These are phyloP conservation scores for Colletotrichum neosansevieriae DNA, from an alignment of 2,329 filamentous ascomycete species.

Conservation along the genomic window DNA sequence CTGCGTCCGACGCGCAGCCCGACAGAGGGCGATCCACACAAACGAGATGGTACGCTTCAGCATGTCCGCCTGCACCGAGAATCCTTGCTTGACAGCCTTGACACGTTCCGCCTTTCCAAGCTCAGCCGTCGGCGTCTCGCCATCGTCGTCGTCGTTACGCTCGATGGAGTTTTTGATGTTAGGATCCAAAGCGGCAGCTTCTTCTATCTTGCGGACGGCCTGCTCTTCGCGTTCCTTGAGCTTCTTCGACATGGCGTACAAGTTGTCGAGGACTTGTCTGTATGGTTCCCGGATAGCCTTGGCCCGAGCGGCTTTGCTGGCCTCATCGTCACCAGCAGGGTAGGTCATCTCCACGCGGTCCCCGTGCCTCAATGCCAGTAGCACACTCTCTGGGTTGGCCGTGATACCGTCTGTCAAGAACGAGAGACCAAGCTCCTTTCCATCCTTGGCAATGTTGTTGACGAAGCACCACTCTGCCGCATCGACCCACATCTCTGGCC, in stretches of 20 bases:
- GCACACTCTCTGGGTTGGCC: conserved; percentile 92
- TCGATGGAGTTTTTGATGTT: conserved; percentile 54
- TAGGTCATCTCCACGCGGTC: conserved; percentile 87
- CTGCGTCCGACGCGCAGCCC: conserved; percentile 93
- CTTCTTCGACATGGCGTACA: conserved; percentile 89
- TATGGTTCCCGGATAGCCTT: conserved; percentile 85
- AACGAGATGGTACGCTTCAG: conserved; percentile 90
- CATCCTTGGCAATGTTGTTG: conserved; percentile 75
- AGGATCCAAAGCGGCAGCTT: conserved; percentile 57
- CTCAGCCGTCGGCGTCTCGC: conserved; percentile 43
- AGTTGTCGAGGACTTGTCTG: conserved; percentile 82
- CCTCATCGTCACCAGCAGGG: conserved; percentile 81
- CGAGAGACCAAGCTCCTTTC: conserved; percentile 73
- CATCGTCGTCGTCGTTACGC: conserved; percentile 61
- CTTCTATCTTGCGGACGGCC: conserved; percentile 69
- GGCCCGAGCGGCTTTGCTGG: conserved; percentile 80
- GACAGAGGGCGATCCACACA: conserved; percentile 94
- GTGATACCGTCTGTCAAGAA: conserved; percentile 85
- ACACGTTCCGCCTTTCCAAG: conserved; percentile 73
- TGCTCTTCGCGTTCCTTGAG: conserved; percentile 72
- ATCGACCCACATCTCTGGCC: conserved; percentile 96
- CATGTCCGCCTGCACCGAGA: conserved; percentile 78
- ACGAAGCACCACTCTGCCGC: conserved; percentile 93
- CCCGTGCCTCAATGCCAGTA: conserved; percentile 89
- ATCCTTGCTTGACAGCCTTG: conserved; percentile 72